Conservation (phyloP, 352 stramenopile genomes). For the Globisporangium heterothallicum region DNA sequence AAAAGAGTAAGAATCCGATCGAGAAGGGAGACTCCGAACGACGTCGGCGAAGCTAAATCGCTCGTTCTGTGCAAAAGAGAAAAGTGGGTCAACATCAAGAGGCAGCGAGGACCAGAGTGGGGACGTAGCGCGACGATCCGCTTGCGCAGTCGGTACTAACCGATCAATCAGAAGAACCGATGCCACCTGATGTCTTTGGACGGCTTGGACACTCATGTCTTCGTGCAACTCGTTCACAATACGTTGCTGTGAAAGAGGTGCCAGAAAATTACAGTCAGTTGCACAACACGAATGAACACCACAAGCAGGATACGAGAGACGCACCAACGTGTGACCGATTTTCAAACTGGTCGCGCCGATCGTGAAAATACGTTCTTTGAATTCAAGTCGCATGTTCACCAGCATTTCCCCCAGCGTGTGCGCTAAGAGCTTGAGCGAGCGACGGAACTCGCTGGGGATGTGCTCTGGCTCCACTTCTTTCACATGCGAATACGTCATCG, state of each 20-base stretch:
- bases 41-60: conserved; percentile 56
- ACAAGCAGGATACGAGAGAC: conserved; percentile 9
- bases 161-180: conserved; percentile 65
- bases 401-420: conserved; percentile 60
- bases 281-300: not conserved
- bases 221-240: conserved; percentile 59
- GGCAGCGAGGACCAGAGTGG: no score
- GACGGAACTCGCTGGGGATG: conserved; percentile 54
- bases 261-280: not conserved
- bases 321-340: conserved; percentile 69
- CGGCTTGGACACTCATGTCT: conserved; percentile 25
- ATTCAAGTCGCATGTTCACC: conserved; percentile 38
- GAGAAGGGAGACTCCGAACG: conserved; percentile 61
- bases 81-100: not conserved
- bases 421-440: conserved; percentile 59
- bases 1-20: conserved; percentile 62
- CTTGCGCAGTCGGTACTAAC: no score
- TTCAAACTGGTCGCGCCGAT: conserved; percentile 71
- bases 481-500: conserved; percentile 41
- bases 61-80: conserved; percentile 31
- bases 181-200: conserved; percentile 40
- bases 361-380: conserved; percentile 65
- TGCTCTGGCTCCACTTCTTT: conserved; percentile 62
- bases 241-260: conserved; percentile 21
- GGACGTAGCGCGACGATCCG: no score